Conservation (phyloP, 1,139 yeast genomes). For the Sugiyamaella novakii region DNA sequence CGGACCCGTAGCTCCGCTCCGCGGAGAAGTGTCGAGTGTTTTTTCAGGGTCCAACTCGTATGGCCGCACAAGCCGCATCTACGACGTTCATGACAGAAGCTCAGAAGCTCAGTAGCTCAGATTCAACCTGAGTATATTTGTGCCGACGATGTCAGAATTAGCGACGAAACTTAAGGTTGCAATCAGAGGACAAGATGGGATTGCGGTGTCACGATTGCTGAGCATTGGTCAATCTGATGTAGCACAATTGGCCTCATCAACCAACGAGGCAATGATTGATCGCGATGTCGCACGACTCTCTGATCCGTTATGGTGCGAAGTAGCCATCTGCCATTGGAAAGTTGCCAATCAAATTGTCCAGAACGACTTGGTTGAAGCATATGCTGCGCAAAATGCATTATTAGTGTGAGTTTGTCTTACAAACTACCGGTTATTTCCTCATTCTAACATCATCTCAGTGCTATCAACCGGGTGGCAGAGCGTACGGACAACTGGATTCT, state of each 20-base stretch:
- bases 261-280: slow-evolving; percentile 32
- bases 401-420: slow-evolving; percentile 32
- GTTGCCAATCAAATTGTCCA: slow-evolving; percentile 34
- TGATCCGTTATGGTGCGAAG: slow-evolving; percentile 33
- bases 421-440: too few relatives aligned
- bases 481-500: slow-evolving; percentile 68
- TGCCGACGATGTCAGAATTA: slow-evolving; percentile 22
- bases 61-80: slow-evolving; percentile 11
- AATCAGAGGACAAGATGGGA: slow-evolving; percentile 30
- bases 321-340: slow-evolving; percentile 36
- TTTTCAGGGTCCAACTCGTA: slow-evolving; percentile 1
- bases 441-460: slow-evolving; percentile 20
- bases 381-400: slow-evolving; percentile 34
- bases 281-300: slow-evolving; percentile 23
- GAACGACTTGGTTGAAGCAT: slow-evolving; percentile 35
- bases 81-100: too few relatives aligned
- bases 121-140: too few relatives aligned
- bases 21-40: neutral
- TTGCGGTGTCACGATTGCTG: slow-evolving; percentile 31
- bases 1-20: slow-evolving; percentile 10
- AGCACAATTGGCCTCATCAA: slow-evolving; percentile 27
- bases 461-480: slow-evolving; percentile 60
- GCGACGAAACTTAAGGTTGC: slow-evolving; percentile 29
- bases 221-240: slow-evolving; percentile 33
- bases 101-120: too few relatives aligned